Conservation (phyloP, 257 asterid species). For the Nyctanthes arbortristis region DNA sequence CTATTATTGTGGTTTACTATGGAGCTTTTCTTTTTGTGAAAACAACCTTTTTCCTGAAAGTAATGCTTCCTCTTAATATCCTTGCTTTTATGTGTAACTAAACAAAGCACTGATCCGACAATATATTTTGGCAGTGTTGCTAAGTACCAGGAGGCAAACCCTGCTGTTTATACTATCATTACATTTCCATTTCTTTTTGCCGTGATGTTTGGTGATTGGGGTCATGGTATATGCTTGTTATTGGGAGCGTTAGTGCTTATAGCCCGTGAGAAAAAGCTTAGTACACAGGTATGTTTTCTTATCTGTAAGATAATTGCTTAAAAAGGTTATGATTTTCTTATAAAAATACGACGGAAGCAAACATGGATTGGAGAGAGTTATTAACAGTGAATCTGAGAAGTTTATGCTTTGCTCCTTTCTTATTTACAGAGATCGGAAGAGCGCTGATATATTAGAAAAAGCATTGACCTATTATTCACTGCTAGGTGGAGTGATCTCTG, state of each 20-base stretch:
- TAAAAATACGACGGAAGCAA: conserved; percentile 1
- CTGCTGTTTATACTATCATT: conserved; percentile 89
- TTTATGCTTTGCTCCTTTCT: conserved; percentile 10
- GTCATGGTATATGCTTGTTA: conserved; percentile 93
- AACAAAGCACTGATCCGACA: conserved; percentile 34
- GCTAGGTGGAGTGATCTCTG: conserved; percentile 8
- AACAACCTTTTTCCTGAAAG: neutral
- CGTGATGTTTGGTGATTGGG: conserved; percentile 99
- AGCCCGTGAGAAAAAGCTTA: conserved; percentile 68
- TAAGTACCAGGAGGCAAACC: conserved; percentile 94
- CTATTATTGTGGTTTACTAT: neutral
- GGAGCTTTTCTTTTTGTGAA: neutral
- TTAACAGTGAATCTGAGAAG: neutral
- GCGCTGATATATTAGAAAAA: neutral
- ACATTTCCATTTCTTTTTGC: conserved; percentile 99
- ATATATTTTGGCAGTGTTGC: conserved; percentile 69
- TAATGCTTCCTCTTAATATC: conserved; percentile 8
- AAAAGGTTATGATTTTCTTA: neutral
- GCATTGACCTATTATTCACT: neutral
- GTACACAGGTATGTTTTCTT: conserved; percentile 74
- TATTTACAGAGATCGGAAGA: neutral
- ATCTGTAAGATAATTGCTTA: neutral
- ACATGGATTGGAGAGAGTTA: conserved; percentile 6
- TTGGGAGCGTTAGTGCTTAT: conserved; percentile 82
- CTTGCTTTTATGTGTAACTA: conserved; percentile 22